Conservation (phyloP, 192 early-diverging fungal species). For the Coemansia sp. region DNA sequence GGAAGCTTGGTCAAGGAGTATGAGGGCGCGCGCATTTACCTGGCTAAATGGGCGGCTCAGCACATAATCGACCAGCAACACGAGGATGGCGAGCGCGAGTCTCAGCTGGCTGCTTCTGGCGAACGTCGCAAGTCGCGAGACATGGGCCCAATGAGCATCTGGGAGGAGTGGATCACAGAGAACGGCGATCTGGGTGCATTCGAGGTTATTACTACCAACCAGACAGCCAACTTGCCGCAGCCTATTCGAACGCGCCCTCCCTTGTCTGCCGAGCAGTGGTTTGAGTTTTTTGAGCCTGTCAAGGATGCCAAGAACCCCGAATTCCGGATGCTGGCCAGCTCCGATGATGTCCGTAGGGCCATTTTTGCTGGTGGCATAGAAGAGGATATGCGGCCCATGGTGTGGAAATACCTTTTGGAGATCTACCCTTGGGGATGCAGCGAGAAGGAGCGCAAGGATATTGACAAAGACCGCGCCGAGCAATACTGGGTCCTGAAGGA, state of each 20-base stretch:
- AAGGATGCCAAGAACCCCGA: slow-evolving; percentile 18
- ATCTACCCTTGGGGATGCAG: slow-evolving; percentile 85
- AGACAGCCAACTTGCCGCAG: slow-evolving; percentile 31
- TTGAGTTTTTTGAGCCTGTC: slow-evolving; percentile 63
- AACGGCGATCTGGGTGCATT: slow-evolving; percentile 45
- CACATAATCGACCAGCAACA: slow-evolving; percentile 54
- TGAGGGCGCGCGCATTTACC: slow-evolving; percentile 73
- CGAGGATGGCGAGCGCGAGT: slow-evolving; percentile 51
- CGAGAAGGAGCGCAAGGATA: slow-evolving; percentile 64
- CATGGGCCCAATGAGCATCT: slow-evolving; percentile 31
- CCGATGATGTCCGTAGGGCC: slow-evolving; percentile 56
- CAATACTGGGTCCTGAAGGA: slow-evolving; percentile 66
- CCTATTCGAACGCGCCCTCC: slow-evolving; percentile 52
- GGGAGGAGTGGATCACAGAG: slow-evolving; percentile 54
- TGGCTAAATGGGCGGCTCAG: slow-evolving; percentile 77
- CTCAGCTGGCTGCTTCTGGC: slow-evolving; percentile 10
- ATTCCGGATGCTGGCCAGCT: slow-evolving; percentile 47
- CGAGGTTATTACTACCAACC: slow-evolving; percentile 44
- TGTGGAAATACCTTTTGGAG: slow-evolving; percentile 87
- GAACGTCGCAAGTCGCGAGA: slow-evolving; percentile 6
- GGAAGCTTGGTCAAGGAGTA: slow-evolving; percentile 71
- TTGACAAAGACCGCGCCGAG: slow-evolving; percentile 59
- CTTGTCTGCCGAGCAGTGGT: slow-evolving; percentile 68
- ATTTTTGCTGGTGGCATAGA: slow-evolving; percentile 81
- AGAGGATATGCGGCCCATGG: slow-evolving; percentile 72